Percentiles rank a stretch among this genome's conserved stretches.
These are phyloP conservation scores for Chionographis japonica DNA, from an alignment of 106 monocot genomes.

Conservation along the genomic window DNA sequence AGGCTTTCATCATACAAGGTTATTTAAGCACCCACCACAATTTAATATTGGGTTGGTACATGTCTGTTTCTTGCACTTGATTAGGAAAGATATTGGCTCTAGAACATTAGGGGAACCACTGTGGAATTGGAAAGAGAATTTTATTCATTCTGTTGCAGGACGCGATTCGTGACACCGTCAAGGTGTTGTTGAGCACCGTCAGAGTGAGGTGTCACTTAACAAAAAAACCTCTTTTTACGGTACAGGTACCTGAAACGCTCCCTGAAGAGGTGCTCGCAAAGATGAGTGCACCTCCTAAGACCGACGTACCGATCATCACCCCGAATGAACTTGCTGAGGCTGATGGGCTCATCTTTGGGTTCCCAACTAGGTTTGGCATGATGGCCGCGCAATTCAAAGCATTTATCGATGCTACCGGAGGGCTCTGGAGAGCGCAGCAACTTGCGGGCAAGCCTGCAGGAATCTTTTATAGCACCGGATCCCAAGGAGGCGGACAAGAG, in stretches of 20 bases:
- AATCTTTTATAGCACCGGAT: constrained; percentile 63
- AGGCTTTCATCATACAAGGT: no score
- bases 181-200: no score
- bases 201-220: no score
- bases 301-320: constrained; percentile 48
- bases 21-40: no score
- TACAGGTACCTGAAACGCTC: constrained; percentile 66
- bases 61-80: no score
- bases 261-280: constrained; percentile 51
- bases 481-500: constrained; percentile 74
- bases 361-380: constrained; percentile 75
- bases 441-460: constrained; percentile 79
- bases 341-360: constrained; percentile 67
- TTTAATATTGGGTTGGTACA: no score
- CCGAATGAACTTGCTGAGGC: constrained; percentile 59
- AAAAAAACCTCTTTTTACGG: neutral
- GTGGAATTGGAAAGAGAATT: no score
- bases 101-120: no score
- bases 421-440: constrained; percentile 51
- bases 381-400: constrained; percentile 77
- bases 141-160: no score
- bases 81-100: no score
- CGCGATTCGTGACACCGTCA: no score
- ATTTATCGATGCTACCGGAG: constrained; percentile 63
- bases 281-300: constrained; percentile 64